Conservation (phyloP, 768 basidiomycete genomes). For the Pleurotus giganteus region DNA sequence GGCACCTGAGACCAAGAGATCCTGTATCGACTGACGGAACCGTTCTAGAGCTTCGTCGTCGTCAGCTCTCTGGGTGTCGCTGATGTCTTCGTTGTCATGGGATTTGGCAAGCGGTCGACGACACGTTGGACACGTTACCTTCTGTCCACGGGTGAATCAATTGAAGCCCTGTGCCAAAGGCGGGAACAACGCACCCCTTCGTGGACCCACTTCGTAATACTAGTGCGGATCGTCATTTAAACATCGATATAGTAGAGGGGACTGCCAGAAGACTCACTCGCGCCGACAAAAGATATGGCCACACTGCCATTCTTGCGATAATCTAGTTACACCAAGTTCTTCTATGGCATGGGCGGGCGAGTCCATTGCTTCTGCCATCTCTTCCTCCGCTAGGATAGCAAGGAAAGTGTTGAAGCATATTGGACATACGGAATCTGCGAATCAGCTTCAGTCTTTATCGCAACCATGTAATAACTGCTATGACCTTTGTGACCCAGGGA, state of each 20-base stretch:
- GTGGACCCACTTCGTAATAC: constrained; percentile 63
- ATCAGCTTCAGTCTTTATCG: neutral
- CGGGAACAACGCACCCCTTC: constrained; percentile 44
- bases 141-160: constrained; percentile 30
- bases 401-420: constrained; percentile 72
- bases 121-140: constrained; percentile 67
- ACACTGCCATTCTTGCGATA: constrained; percentile 51
- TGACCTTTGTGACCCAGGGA: constrained; percentile 47
- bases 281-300: constrained; percentile 79
- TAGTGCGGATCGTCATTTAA: constrained; percentile 26
- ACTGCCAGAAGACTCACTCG: constrained; percentile 48
- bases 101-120: constrained; percentile 39
- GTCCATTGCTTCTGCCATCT: constrained; percentile 72
- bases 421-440: constrained; percentile 65
- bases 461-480: neutral
- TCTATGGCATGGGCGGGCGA: constrained; percentile 73
- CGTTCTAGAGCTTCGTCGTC: neutral
- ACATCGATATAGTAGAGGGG: constrained; percentile 8
- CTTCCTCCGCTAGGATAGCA: constrained; percentile 73
- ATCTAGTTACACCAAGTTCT: constrained; percentile 65
- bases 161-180: neutral
- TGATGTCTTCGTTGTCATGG: neutral
- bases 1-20: neutral
- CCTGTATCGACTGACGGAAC: neutral
- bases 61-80: neutral